These are phyloP conservation scores for Sarcocystis neurona DNA, from an alignment of 169 alveolate species.

Conservation along the genomic window DNA sequence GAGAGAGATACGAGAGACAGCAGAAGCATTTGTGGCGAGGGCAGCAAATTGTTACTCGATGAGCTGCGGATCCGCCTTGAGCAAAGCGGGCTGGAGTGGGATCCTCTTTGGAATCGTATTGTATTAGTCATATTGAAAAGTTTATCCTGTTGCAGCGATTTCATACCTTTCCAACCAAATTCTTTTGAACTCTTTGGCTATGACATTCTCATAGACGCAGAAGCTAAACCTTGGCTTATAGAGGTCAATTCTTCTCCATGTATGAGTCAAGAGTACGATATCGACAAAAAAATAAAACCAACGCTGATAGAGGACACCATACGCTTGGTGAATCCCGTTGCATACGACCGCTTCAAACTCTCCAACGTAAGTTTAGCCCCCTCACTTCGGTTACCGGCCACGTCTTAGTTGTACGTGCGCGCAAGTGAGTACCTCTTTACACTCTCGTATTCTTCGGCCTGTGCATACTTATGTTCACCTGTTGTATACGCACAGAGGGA, in stretches of 20 bases:
- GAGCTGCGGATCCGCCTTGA: constrained; percentile 19
- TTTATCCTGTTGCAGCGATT: constrained; percentile 15
- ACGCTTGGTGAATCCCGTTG: not conserved
- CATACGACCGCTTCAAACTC: constrained; percentile 29
- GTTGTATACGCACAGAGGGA: too few species aligned
- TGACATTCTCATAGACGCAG: constrained; percentile 88
- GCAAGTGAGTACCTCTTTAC: too few species aligned
- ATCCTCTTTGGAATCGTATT: not conserved
- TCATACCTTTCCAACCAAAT: constrained; percentile 33
- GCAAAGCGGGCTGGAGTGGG: constrained; percentile 13
- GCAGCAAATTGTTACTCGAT: constrained; percentile 17
- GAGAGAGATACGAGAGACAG: not conserved
- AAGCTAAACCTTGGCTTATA: constrained; percentile 91
- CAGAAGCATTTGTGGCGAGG: not conserved
- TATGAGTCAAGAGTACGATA: constrained; percentile 22
- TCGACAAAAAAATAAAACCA: constrained; percentile 3
- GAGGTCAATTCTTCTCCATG: constrained; percentile 91
- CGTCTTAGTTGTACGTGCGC: too few species aligned
- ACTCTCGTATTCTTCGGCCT: too few species aligned
- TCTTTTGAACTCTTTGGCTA: constrained; percentile 88
- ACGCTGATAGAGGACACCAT: constrained; percentile 16
- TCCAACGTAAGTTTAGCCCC: not conserved
- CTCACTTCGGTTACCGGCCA: too few species aligned
- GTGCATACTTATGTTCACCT: too few species aligned
- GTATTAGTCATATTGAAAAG: constrained; percentile 20